Conservation (phyloP, 257 asterid genomes). For the Leptodermis oblonga region DNA sequence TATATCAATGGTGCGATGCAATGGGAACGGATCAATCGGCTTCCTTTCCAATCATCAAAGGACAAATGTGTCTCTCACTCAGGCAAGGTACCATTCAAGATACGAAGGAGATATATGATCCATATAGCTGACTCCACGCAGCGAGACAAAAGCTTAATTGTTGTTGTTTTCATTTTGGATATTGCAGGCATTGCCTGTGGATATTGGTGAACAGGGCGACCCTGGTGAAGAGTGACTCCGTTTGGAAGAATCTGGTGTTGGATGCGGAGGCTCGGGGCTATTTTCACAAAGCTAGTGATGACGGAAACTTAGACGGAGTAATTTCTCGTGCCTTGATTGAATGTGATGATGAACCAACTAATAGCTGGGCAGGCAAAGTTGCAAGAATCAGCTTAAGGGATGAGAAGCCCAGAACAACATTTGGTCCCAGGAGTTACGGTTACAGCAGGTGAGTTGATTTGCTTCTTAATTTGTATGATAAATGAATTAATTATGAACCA, state of each 20-base stretch:
- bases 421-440: too few relatives aligned
- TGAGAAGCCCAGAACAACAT: not conserved
- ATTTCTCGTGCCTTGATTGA: not conserved
- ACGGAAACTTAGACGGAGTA: not conserved
- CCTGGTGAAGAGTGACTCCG: not conserved
- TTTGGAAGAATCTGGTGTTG: conserved; percentile 2
- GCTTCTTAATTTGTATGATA: too few relatives aligned
- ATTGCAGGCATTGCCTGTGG: conserved; percentile 7
- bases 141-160: too few relatives aligned
- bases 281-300: not conserved
- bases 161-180: too few relatives aligned
- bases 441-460: too few relatives aligned
- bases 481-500: too few relatives aligned
- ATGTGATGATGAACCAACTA: not conserved
- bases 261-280: conserved; percentile 1
- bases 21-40: conserved; percentile 62
- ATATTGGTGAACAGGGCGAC: not conserved
- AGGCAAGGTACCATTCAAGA: conserved; percentile 62
- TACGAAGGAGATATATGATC: too few relatives aligned
- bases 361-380: not conserved
- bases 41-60: conserved; percentile 63
- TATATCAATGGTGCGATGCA: conserved; percentile 65
- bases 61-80: conserved; percentile 62
- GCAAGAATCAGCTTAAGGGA: not conserved
- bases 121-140: too few relatives aligned